phyloP scores from a whole-genome alignment of 306 rosid species.

The Medicago arabica region DNA sequence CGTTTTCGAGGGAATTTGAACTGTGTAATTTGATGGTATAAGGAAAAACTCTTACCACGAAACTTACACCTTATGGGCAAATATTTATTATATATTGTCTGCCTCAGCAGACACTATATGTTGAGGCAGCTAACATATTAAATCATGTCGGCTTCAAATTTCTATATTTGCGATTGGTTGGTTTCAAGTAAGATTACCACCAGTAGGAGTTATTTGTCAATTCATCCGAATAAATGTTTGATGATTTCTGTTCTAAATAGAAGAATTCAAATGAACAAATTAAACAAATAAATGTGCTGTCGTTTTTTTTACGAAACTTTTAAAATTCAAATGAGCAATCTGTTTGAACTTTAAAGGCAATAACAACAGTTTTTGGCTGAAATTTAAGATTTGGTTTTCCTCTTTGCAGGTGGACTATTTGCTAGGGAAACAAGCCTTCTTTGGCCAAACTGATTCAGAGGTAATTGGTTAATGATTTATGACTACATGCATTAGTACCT shows the following conservation, averaged over 20 bases:
- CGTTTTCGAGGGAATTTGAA: background rate
- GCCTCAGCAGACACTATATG: background rate
- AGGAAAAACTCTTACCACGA: background rate
- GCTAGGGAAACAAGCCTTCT: conserved; percentile 91
- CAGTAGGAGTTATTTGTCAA: background rate
- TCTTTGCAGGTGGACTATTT: conserved; percentile 75
- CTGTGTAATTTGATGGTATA: background rate
- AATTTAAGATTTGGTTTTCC: conserved; percentile 30
- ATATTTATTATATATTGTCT: background rate
- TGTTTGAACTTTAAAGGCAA: conserved; percentile 20
- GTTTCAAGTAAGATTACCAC: background rate
- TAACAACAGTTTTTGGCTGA: conserved; percentile 26
- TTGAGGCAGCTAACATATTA: background rate
- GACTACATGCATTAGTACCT: background rate
- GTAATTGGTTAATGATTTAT: conserved; percentile 48
- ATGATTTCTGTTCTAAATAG: background rate
- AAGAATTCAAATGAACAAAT: background rate
- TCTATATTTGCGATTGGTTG: too few species aligned
- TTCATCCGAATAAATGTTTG: background rate
- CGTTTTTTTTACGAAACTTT: conserved; percentile 1
- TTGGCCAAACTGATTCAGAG: conserved; percentile 86
- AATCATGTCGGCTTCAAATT: background rate
- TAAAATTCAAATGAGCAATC: background rate
- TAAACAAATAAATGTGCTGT: background rate
- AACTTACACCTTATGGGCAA: background rate